phyloP scores from a whole-genome alignment of 129 eudicot genomes.

The Calendula officinalis region DNA sequence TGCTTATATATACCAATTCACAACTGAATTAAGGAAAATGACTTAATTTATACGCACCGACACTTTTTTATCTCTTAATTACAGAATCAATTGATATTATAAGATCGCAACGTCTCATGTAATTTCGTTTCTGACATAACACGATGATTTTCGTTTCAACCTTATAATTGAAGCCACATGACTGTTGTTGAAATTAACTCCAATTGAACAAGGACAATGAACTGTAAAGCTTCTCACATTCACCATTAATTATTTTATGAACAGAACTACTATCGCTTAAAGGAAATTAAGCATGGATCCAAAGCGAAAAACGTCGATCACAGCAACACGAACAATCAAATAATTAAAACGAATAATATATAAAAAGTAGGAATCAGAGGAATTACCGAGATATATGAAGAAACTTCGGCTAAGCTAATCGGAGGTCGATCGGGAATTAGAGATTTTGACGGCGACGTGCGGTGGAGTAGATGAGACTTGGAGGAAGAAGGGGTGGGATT shows the following conservation, averaged over 20 bases:
- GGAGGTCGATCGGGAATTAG: slow-evolving; percentile 21
- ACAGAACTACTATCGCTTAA: not conserved
- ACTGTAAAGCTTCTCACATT: not conserved
- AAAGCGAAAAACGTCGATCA: not conserved
- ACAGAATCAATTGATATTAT: not conserved
- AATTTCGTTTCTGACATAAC: not conserved
- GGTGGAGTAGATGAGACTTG: slow-evolving; percentile 6
- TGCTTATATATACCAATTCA: slow-evolving; percentile 10
- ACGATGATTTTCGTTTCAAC: not conserved
- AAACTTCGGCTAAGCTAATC: not conserved
- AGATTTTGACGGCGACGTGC: slow-evolving; percentile 1
- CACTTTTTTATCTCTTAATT: slow-evolving; percentile 1
- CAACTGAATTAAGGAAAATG: not conserved
- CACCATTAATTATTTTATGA: not conserved
- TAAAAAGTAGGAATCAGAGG: slow-evolving; percentile 1
- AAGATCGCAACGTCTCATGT: not conserved
- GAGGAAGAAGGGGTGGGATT: slow-evolving; percentile 16
- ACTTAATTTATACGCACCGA: slow-evolving; percentile 13
- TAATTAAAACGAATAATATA: not conserved
- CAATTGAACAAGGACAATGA: not conserved
- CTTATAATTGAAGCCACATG: not conserved
- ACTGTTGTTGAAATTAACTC: not conserved
- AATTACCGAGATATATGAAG: slow-evolving; percentile 16
- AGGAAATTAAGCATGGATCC: slow-evolving; percentile 8
- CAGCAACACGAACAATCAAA: slow-evolving; percentile 2